Evolutionary conservation across 352 stramenopile species (phyloP).

Genomic region (Globisporangium recalcitrans): DNA sequence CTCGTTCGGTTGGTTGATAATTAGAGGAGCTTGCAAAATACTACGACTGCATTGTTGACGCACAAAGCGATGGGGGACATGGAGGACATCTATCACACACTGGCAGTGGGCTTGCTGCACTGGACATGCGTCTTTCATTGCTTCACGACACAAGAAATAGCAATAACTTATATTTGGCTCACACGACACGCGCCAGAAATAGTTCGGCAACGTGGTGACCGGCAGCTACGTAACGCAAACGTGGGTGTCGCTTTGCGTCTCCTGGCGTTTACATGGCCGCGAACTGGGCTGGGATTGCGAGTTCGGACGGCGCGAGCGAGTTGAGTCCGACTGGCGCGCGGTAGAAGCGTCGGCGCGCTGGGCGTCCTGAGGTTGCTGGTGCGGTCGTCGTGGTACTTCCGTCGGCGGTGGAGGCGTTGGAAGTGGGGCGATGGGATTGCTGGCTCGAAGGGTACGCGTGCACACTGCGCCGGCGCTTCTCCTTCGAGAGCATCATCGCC

Average conservation of each 20-base stretch:
- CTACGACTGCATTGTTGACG: neutral
- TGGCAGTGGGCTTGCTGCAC: neutral
- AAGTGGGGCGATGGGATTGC: neutral
- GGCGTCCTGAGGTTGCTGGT: conserved; percentile 20
- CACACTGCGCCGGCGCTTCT: conserved; percentile 26
- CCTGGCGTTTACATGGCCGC: neutral
- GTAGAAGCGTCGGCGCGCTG: conserved; percentile 48
- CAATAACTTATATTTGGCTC: conserved; percentile 12
- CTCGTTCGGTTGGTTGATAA: neutral
- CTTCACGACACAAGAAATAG: conserved; percentile 10
- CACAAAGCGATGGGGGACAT: too few relatives aligned
- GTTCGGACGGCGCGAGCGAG: conserved; percentile 19
- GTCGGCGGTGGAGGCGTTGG: neutral
- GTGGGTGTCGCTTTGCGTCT: neutral
- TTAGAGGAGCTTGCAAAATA: neutral
- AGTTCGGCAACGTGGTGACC: neutral
- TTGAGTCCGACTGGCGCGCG: conserved; percentile 26
- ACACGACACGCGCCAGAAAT: neutral
- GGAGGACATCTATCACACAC: too few relatives aligned
- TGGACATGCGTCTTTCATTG: conserved; percentile 16
- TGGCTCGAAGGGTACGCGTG: conserved; percentile 11
- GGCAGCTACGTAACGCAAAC: neutral
- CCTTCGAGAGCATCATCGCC: conserved; percentile 23
- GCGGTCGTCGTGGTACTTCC: conserved; percentile 12
- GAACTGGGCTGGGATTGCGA: neutral